phyloP scores from a whole-genome alignment of 2,329 filamentous ascomycete species.

The Fonsecaea nubica region DNA sequence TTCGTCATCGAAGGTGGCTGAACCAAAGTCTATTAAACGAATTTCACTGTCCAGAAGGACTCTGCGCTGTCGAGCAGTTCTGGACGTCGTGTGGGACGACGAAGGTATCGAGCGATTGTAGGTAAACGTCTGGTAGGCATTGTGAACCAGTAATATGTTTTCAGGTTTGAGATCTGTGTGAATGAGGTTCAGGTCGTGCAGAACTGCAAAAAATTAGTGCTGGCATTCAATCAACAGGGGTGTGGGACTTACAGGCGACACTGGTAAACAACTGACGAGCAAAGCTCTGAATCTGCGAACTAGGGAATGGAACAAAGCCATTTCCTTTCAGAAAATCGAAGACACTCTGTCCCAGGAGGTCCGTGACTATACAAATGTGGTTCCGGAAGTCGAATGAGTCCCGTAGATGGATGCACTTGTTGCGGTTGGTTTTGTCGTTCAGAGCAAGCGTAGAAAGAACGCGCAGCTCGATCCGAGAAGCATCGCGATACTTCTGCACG shows the following conservation, averaged over 20 bases:
- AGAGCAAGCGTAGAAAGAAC: conserved; percentile 90
- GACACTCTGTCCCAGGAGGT: conserved; percentile 87
- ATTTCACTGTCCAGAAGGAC: conserved; percentile 71
- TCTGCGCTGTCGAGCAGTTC: conserved; percentile 66
- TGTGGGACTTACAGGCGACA: conserved; percentile 79
- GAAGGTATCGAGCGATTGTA: conserved; percentile 72
- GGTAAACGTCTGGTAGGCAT: conserved; percentile 70
- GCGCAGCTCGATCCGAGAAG: conserved; percentile 89
- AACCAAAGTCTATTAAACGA: conserved; percentile 71
- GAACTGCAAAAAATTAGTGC: conserved; percentile 63
- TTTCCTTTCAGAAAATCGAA: conserved; percentile 98
- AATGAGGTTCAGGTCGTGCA: conserved; percentile 96
- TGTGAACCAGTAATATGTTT: conserved; percentile 71
- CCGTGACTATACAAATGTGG: conserved; percentile 87
- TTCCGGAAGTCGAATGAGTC: conserved; percentile 98
- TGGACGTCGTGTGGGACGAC: conserved; percentile 63
- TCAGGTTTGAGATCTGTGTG: conserved; percentile 74
- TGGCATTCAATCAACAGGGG: conserved; percentile 15
- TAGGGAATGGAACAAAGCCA: conserved; percentile 93
- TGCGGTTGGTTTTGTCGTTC: conserved; percentile 89
- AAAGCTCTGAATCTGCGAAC: conserved; percentile 97
- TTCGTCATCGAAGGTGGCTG: conserved; percentile 71
- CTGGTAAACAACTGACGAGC: conserved; percentile 96
- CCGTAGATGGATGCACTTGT: conserved; percentile 93
- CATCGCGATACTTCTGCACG: conserved; percentile 97